Evolutionary conservation across 2,329 filamentous ascomycete genomes (phyloP).

Genomic region (Aspergillus jensenii): DNA sequence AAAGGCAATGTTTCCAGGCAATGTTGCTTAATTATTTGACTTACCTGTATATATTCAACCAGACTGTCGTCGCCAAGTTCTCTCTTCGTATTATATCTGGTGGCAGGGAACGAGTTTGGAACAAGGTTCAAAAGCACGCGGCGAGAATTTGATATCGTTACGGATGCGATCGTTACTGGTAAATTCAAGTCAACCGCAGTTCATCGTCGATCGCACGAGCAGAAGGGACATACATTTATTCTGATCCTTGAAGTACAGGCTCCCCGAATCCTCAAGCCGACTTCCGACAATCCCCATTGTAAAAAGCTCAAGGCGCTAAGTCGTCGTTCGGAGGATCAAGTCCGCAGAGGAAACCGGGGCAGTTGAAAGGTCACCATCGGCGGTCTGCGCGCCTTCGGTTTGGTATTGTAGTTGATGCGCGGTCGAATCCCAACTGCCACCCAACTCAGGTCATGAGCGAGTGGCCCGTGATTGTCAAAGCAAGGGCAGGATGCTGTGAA

Average conservation of each 20-base stretch:
- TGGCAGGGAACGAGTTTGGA: conserved; percentile 86
- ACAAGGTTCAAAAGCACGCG: conserved; percentile 73
- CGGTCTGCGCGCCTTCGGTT: conserved; percentile 26
- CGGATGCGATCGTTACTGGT: conserved; percentile 82
- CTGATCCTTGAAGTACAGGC: conserved; percentile 87
- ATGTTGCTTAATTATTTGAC: not conserved
- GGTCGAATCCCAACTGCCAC: conserved; percentile 1
- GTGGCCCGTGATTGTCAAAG: conserved; percentile 1
- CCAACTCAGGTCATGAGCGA: conserved; percentile 4
- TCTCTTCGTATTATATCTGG: conserved; percentile 70
- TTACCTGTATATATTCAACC: conserved; percentile 89
- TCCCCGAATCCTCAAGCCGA: conserved; percentile 75
- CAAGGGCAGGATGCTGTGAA: conserved; percentile 3
- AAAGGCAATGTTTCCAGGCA: not conserved
- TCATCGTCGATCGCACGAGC: not conserved
- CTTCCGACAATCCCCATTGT: conserved; percentile 92
- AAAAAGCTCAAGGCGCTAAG: conserved; percentile 29
- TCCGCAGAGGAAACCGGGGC: conserved; percentile 27
- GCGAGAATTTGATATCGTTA: conserved; percentile 77
- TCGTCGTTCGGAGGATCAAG: conserved; percentile 28
- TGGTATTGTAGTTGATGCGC: not conserved
- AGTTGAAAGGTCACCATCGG: conserved; percentile 34
- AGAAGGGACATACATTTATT: conserved; percentile 64
- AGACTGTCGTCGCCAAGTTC: conserved; percentile 71
- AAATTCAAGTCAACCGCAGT: not conserved